Evolutionary conservation across 129 eudicot genomes (phyloP), one percentile per base, ranked within the genome.

Genomic region (Deinandra increscens): DNA sequence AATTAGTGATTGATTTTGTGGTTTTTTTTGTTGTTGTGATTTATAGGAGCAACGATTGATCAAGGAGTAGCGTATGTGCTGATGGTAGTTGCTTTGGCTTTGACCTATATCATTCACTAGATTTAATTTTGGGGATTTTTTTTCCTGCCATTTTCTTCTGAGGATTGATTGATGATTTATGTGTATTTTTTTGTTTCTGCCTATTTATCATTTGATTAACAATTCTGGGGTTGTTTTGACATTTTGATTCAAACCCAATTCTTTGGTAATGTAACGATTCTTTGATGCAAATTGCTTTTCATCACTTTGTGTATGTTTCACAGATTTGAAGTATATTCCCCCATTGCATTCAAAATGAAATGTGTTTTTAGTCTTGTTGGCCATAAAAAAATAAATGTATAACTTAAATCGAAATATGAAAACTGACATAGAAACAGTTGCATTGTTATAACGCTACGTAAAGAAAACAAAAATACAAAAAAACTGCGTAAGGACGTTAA

Each of bases 1-100:
- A 29, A 44, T 33, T 45, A 49, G 38, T 51, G 59, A 42, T 34
- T 73, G 46, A 44, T 43, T 66, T 7, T 68, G 45, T 22, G 31
- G 31, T 26, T 26, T 20, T 50, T 36, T 1, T 3, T 19, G 13
- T 39, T 23, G 71, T 69, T 17, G 38, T 69, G 49, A 64, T 56
- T 51, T 69, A 66, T 76, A 89, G 93, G 93, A 43, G 82, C 85
- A 13, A 72, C 93, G 15, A 75, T 89, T 56, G 93, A 89, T 22
- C 96, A 89, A 84, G 90, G 90, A 20, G 81, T 89, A 68, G 96
- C 96, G 7, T 86, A 84, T 75, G 76, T 89, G 79, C 64, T 89
- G 72, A 84, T 89, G 96, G 80, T 89, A 73, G 71, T 89, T 63
- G 96, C 96, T 56, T 82, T 89, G 93, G 96, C 92, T 11, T 53